phyloP scores from a whole-genome alignment of 2,329 filamentous ascomycete genomes.

The Sporothrix schenckii region DNA sequence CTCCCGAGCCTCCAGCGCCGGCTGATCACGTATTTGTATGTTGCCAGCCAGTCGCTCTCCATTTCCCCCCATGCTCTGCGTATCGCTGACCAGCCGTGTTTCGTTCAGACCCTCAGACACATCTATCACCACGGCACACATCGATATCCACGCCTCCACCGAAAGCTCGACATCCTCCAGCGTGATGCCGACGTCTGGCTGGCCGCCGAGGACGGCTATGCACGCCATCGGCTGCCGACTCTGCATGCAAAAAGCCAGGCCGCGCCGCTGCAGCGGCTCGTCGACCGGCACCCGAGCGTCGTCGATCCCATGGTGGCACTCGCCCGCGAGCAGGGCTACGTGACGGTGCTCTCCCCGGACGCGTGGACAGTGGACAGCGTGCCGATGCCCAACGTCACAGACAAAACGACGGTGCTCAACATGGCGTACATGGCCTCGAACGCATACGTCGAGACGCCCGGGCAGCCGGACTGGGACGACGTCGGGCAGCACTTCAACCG shows the following conservation, averaged over 20 bases:
- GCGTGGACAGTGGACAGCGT: slow-evolving; percentile 85
- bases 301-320: slow-evolving; percentile 79
- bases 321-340: slow-evolving; percentile 68
- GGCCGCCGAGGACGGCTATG: slow-evolving; percentile 60
- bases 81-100: neutral
- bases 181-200: slow-evolving; percentile 65
- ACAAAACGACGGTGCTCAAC: slow-evolving; percentile 80
- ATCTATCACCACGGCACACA: slow-evolving; percentile 91
- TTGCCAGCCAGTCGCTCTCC: slow-evolving; percentile 20
- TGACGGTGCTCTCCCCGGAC: slow-evolving; percentile 68
- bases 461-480: slow-evolving; percentile 78
- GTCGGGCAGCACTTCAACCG: slow-evolving; percentile 80
- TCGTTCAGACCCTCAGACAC: slow-evolving; percentile 70
- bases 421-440: slow-evolving; percentile 88
- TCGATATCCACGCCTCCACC: slow-evolving; percentile 74
- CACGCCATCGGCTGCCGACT: slow-evolving; percentile 54
- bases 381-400: slow-evolving; percentile 76
- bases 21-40: slow-evolving; percentile 61
- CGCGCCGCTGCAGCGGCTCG: slow-evolving; percentile 75
- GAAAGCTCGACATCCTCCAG: slow-evolving; percentile 69
- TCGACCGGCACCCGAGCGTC: slow-evolving; percentile 72
- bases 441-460: slow-evolving; percentile 77
- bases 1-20: slow-evolving; percentile 51
- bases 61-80: neutral
- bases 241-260: slow-evolving; percentile 66